A percentile compares a stretch with the other conserved stretches of the same genome.
Evolutionary conservation across 2,329 filamentous ascomycete species (phyloP).

Genomic region (Orbilia blumenaviensis): DNA sequence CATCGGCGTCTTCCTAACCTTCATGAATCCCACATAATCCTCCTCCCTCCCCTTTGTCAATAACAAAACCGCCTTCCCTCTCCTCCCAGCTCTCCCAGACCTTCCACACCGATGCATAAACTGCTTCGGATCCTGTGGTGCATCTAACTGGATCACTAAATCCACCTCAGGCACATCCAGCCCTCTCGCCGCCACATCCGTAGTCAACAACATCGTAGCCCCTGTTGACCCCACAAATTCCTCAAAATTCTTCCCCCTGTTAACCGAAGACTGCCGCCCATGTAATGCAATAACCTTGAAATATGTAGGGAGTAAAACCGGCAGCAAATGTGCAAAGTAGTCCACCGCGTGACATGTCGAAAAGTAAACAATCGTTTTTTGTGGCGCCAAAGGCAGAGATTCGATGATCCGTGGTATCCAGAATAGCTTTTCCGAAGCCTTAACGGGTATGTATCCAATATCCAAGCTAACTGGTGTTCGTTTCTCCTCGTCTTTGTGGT

Average conservation of each 20-base stretch:
- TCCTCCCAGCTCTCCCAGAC: slow-evolving; percentile 89
- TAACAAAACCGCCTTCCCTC: slow-evolving; percentile 84
- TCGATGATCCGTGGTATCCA: slow-evolving; percentile 57
- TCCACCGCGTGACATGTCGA: slow-evolving; percentile 95
- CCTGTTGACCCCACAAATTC: slow-evolving; percentile 78
- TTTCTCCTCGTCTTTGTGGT: slow-evolving; percentile 76
- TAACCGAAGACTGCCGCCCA: slow-evolving; percentile 88
- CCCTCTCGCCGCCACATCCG: slow-evolving; percentile 88
- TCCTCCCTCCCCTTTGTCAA: slow-evolving; percentile 85
- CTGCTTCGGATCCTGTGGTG: slow-evolving; percentile 82
- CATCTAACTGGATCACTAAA: slow-evolving; percentile 87
- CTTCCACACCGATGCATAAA: slow-evolving; percentile 96
- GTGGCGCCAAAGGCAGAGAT: slow-evolving; percentile 75
- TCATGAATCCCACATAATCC: slow-evolving; percentile 87
- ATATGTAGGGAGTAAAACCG: slow-evolving; percentile 72
- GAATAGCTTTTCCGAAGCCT: slow-evolving; percentile 77
- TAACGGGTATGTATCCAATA: slow-evolving; percentile 82
- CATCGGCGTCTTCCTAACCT: slow-evolving; percentile 81
- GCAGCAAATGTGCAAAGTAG: slow-evolving; percentile 86
- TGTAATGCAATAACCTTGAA: slow-evolving; percentile 83
- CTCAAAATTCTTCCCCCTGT: slow-evolving; percentile 85
- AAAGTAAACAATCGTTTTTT: slow-evolving; percentile 88
- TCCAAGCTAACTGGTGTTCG: slow-evolving; percentile 90
- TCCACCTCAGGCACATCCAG: slow-evolving; percentile 93
- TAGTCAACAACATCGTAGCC: slow-evolving; percentile 85